Evolutionary conservation across 352 stramenopile species (phyloP).

Genomic region (Globisporangium perplexum): DNA sequence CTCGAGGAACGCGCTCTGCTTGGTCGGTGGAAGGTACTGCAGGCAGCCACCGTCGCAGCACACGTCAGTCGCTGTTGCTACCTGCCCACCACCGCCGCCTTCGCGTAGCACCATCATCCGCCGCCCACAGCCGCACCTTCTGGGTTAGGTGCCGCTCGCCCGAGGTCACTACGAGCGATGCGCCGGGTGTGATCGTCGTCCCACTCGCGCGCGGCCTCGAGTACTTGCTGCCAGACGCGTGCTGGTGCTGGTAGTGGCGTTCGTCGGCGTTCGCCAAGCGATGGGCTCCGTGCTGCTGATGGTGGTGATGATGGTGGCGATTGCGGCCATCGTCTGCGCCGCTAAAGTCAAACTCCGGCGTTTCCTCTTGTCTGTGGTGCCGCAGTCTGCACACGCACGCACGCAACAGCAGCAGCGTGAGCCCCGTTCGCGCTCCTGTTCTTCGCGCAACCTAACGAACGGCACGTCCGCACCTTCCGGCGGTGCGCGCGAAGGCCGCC

Average conservation of each 20-base stretch:
- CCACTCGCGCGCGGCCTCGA: conserved; percentile 10
- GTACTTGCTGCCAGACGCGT: conserved; percentile 1
- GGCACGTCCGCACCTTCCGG: too few species aligned
- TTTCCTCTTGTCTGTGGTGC: background rate
- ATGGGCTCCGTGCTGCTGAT: background rate
- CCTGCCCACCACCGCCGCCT: too few species aligned
- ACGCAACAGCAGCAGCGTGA: background rate
- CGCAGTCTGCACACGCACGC: background rate
- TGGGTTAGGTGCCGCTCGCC: conserved; percentile 7
- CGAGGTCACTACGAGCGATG: conserved; percentile 3
- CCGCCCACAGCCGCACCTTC: conserved; percentile 1
- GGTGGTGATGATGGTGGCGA: background rate
- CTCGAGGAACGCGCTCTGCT: conserved; percentile 1
- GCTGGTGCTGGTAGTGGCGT: background rate
- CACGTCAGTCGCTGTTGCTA: background rate
- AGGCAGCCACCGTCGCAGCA: background rate
- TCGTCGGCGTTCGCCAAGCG: background rate
- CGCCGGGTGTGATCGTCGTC: conserved; percentile 7
- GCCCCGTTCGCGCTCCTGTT: too few species aligned
- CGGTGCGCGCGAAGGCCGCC: background rate
- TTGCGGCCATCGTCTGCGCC: background rate
- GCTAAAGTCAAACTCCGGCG: background rate
- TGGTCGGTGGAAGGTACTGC: conserved; percentile 1
- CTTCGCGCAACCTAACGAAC: too few species aligned
- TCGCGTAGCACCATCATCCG: too few species aligned